Evolutionary conservation across 768 basidiomycete species (phyloP).

Genomic region (Naganishia onofrii): DNA sequence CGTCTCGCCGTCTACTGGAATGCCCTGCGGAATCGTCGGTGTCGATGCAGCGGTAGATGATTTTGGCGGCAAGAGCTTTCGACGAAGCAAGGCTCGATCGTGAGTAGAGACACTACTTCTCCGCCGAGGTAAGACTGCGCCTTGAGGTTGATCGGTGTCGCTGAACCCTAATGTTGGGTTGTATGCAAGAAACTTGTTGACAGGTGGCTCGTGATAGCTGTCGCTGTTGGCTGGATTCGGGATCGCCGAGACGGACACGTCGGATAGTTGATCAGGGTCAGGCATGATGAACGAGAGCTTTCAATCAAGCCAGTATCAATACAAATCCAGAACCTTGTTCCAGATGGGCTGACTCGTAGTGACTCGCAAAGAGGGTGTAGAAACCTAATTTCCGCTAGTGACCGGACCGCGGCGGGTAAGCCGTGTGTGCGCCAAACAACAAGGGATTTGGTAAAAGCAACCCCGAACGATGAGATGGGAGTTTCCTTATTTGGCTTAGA

Average conservation of each 20-base stretch:
- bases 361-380: not conserved
- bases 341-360: not conserved
- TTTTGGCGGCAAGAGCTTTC: slow-evolving; percentile 4
- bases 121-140: slow-evolving; percentile 6
- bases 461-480: not conserved
- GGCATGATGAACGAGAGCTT: not conserved
- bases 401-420: slow-evolving; percentile 15
- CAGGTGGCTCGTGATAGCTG: not conserved
- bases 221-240: not conserved
- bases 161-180: not conserved
- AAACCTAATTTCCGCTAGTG: slow-evolving; percentile 7
- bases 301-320: not conserved
- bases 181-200: not conserved
- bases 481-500: not conserved
- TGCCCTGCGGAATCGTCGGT: slow-evolving; percentile 12
- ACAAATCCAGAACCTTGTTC: not conserved
- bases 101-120: slow-evolving; percentile 17
- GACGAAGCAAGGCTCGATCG: slow-evolving; percentile 12
- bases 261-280: not conserved
- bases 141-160: slow-evolving; percentile 18
- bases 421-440: not conserved
- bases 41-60: slow-evolving; percentile 9
- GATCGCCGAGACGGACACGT: not conserved
- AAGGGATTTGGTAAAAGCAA: not conserved
- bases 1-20: not conserved